Evolutionary conservation across 306 rosid genomes (phyloP).

Genomic region (Gastrolobium bilobum): DNA sequence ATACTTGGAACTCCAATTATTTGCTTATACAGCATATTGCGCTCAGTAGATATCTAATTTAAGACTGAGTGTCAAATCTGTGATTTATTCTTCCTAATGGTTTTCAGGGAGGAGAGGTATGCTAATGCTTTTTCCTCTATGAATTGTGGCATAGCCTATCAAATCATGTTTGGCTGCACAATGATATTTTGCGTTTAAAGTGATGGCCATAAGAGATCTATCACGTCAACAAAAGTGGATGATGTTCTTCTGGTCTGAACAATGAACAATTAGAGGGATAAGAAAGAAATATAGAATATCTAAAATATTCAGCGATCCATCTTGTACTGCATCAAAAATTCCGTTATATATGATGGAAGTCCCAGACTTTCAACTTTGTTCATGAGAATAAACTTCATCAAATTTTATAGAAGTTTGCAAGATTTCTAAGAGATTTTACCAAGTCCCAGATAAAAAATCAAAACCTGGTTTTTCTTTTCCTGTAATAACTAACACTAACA

Average conservation of each 20-base stretch:
- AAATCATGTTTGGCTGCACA: neutral
- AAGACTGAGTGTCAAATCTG: neutral
- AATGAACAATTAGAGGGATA: neutral
- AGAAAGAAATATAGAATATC: neutral
- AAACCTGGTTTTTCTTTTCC: neutral
- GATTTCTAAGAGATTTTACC: neutral
- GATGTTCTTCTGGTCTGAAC: no score
- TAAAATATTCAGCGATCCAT: neutral
- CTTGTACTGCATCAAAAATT: neutral
- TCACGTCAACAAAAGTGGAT: neutral
- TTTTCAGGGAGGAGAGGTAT: neutral
- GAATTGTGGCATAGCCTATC: neutral
- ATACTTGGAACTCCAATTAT: neutral
- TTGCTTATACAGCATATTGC: constrained; percentile 13
- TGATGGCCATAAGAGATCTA: neutral
- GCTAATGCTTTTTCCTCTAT: neutral
- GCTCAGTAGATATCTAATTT: constrained; percentile 7
- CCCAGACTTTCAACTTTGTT: neutral
- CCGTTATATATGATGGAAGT: neutral
- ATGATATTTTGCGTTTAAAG: neutral
- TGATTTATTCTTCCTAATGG: neutral
- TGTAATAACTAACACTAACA: neutral
- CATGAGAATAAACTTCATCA: neutral
- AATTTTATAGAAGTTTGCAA: neutral
- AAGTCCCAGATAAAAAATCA: neutral